Evolutionary conservation across 2,329 filamentous ascomycete species (phyloP).

Genomic region (Zasmidium cellare): DNA sequence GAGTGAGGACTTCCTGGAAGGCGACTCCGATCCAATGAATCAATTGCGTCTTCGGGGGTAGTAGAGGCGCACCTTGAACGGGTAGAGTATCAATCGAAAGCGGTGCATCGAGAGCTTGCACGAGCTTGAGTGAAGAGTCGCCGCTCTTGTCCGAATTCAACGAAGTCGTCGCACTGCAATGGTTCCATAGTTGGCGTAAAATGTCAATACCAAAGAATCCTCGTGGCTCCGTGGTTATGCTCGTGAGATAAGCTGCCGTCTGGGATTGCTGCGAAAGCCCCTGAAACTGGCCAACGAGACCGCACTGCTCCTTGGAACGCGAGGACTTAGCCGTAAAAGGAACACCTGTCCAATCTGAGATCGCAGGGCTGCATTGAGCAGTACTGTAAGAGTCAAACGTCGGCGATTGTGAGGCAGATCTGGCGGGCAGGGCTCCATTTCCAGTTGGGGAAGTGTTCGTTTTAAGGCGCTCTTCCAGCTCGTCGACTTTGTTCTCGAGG

Average conservation of each 20-base stretch:
- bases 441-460: conserved; percentile 1
- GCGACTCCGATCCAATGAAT: conserved; percentile 14
- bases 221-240: conserved; percentile 19
- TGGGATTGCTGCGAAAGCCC: not conserved
- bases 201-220: conserved; percentile 20
- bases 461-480: conserved; percentile 15
- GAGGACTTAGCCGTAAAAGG: not conserved
- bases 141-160: not conserved
- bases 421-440: not conserved
- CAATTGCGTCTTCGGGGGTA: conserved; percentile 10
- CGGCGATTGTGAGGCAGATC: conserved; percentile 1
- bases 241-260: conserved; percentile 5
- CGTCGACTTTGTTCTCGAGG: conserved; percentile 20
- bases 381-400: not conserved
- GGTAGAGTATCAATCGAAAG: conserved; percentile 6
- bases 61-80: conserved; percentile 5
- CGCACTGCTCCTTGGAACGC: not conserved
- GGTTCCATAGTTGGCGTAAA: conserved; percentile 19
- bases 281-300: not conserved
- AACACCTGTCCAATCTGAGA: not conserved
- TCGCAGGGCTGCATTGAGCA: not conserved
- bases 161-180: conserved; percentile 11
- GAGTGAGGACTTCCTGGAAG: conserved; percentile 16
- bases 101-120: conserved; percentile 18
- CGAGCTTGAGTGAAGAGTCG: conserved; percentile 16